Base-by-base conservation (phyloP, 306 rosid species). In the Carpinus fangiana region DNA sequence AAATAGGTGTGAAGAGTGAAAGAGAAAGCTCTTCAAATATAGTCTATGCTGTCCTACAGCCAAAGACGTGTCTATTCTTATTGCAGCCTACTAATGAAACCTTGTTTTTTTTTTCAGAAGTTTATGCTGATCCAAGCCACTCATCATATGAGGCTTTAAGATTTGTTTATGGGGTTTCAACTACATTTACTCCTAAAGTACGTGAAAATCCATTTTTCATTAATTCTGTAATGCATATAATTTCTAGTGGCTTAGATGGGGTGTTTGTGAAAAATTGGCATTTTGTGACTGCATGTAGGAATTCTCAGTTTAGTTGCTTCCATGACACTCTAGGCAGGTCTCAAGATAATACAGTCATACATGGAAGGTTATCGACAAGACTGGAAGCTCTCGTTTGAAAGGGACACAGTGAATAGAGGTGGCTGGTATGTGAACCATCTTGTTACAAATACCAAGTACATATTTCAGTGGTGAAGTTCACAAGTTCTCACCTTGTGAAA, bases 341-440 rank as follows among this genome's bases (percentile, higher is more conserved):
- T 92, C 72, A 92, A 92, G 89, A 89, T 92, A 80, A 87, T 94
- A 82, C 89, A 92, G 61, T 74, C 76, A 70, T 89, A 90, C 80
- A 86, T 88, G 97, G 97, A 94, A 84, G 98, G 98, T 59, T 94
- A 94, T 80, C 76, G 97, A 74, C 98, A 94, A 84, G 97, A 94
- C 60, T 92, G 98, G 97, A 87, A 94, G 84, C 96, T 94, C 65
- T 92, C 98, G 41, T 94, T 82, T 73, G 89, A 94, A 86, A 89
- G 82, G 77, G 95, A 94, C 78, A 94, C 97, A 0, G 87, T 89
- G 64, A 18, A 62, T 55, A 86, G 85, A 88, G 98, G 97, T 41
- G 97, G 98, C 84, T 94, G 97, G 98, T 90, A 92, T 75, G 80
- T 73, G 54, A 75, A 76, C 59, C 71, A 51, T 76, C 67, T 73